phyloP scores from a whole-genome alignment of 2,329 filamentous ascomycete genomes.

The Aaosphaeria arxii region DNA sequence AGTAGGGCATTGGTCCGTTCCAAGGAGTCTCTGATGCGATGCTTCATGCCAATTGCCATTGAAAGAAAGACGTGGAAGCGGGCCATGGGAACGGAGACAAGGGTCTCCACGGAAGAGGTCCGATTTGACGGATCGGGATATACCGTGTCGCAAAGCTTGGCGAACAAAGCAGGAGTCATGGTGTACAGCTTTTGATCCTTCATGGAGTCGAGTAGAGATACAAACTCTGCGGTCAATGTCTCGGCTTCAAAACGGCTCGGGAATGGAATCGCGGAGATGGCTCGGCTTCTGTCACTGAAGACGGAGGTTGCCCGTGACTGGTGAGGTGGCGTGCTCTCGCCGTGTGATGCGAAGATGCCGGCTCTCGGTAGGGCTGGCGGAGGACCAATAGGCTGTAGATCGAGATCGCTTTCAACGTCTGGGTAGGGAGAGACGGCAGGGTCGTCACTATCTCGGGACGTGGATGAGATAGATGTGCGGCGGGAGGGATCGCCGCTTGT shows the following conservation, averaged over 20 bases:
- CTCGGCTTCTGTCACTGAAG: slow-evolving; percentile 30
- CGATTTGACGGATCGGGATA: slow-evolving; percentile 26
- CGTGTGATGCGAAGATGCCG: slow-evolving; percentile 27
- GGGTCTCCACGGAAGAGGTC: slow-evolving; percentile 9
- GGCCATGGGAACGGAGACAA: slow-evolving; percentile 28
- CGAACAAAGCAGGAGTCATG: slow-evolving; percentile 20
- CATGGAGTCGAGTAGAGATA: slow-evolving; percentile 23
- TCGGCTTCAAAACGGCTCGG: slow-evolving; percentile 37
- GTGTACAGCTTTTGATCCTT: slow-evolving; percentile 22
- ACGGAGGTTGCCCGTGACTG: slow-evolving; percentile 18
- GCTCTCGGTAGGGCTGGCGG: slow-evolving; percentile 25
- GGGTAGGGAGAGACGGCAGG: slow-evolving; percentile 24
- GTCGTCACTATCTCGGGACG: slow-evolving; percentile 26
- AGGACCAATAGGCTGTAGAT: slow-evolving; percentile 20
- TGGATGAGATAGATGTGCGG: slow-evolving; percentile 30
- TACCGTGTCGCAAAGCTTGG: slow-evolving; percentile 28
- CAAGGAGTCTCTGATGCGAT: slow-evolving; percentile 24
- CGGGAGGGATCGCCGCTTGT: slow-evolving; percentile 24
- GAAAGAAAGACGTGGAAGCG: slow-evolving; percentile 36
- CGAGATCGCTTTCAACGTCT: slow-evolving; percentile 24
- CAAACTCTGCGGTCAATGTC: slow-evolving; percentile 32
- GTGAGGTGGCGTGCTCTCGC: slow-evolving; percentile 21
- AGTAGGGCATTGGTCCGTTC: slow-evolving; percentile 32
- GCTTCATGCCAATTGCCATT: slow-evolving; percentile 36
- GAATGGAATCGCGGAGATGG: slow-evolving; percentile 25